Conservation (phyloP, 352 stramenopile species). For the Globisporangium abappressorium region DNA sequence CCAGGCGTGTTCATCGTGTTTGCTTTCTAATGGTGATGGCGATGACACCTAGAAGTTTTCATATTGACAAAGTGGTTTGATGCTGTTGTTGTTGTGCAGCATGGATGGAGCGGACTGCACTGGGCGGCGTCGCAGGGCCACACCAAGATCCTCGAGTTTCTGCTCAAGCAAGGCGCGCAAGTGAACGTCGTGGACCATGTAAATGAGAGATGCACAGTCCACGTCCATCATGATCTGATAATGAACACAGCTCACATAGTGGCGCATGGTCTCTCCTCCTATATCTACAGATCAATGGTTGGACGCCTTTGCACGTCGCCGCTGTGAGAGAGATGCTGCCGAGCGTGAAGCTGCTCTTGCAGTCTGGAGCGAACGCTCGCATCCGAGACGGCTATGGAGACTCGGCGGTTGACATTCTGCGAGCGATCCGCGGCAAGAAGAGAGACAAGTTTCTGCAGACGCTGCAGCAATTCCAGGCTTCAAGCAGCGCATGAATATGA, state of each 20-base stretch:
- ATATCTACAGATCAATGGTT: slow-evolving; percentile 45
- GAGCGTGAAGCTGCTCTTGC: slow-evolving; percentile 50
- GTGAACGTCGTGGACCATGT: slow-evolving; percentile 67
- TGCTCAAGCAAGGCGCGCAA: slow-evolving; percentile 39
- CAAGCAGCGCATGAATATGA: not conserved
- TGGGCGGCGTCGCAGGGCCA: slow-evolving; percentile 74
- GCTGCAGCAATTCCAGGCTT: slow-evolving; percentile 26
- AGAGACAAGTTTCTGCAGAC: slow-evolving; percentile 40
- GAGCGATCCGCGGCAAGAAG: slow-evolving; percentile 39
- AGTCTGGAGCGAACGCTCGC: slow-evolving; percentile 29
- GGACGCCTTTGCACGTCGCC: slow-evolving; percentile 67
- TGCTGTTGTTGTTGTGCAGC: slow-evolving; percentile 24
- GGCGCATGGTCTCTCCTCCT: not conserved
- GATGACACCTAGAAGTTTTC: not conserved
- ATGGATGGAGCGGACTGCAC: slow-evolving; percentile 76
- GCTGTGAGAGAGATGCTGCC: slow-evolving; percentile 42
- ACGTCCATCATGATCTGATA: not conserved
- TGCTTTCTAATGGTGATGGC: not conserved
- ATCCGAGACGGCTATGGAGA: slow-evolving; percentile 62
- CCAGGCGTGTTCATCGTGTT: slow-evolving; percentile 34
- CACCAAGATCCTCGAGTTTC: slow-evolving; percentile 38
- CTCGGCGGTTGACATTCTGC: slow-evolving; percentile 35
- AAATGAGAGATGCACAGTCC: slow-evolving; percentile 12
- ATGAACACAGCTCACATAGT: not conserved
- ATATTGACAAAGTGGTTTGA: not conserved